Percentiles rank a stretch among this genome's conserved stretches.
phyloP scores from a whole-genome alignment of 306 rosid genomes.

The Sesbania bispinosa region DNA sequence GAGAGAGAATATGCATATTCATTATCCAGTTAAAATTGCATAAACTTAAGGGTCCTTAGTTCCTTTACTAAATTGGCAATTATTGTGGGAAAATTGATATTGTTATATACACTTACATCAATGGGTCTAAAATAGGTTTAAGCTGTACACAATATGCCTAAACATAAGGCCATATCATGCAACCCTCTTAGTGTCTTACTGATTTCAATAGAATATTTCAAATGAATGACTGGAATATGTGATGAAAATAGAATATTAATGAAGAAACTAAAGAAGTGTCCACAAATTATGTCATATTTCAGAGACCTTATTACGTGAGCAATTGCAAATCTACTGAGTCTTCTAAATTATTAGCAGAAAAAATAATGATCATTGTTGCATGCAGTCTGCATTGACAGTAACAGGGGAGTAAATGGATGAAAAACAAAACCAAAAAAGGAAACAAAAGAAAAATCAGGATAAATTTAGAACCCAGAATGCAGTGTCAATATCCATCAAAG shows the following conservation, averaged over 20 bases:
- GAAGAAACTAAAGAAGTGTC: background rate
- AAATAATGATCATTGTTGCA: background rate
- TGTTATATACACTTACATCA: background rate
- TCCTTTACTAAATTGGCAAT: background rate
- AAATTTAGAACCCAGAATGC: too few species aligned
- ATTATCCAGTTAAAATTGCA: background rate
- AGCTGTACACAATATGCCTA: background rate
- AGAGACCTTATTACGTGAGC: background rate
- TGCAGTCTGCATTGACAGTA: conserved; percentile 5
- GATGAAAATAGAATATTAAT: background rate
- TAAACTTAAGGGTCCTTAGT: background rate
- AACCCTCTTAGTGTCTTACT: background rate
- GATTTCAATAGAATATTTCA: background rate
- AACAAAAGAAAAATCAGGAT: too few species aligned
- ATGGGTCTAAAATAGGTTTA: background rate
- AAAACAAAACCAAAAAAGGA: too few species aligned
- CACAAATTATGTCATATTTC: background rate
- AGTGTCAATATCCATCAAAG: background rate
- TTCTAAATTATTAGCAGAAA: too few species aligned
- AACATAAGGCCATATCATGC: background rate
- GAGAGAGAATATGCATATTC: background rate
- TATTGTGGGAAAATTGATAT: background rate
- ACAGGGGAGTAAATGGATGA: background rate
- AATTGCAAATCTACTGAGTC: too few species aligned
- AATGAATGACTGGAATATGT: background rate